A percentile compares a stretch with the other conserved stretches of the same genome.
These are phyloP conservation scores for Solanum neorickii DNA, from an alignment of 257 asterid species.

Conservation along the genomic window DNA sequence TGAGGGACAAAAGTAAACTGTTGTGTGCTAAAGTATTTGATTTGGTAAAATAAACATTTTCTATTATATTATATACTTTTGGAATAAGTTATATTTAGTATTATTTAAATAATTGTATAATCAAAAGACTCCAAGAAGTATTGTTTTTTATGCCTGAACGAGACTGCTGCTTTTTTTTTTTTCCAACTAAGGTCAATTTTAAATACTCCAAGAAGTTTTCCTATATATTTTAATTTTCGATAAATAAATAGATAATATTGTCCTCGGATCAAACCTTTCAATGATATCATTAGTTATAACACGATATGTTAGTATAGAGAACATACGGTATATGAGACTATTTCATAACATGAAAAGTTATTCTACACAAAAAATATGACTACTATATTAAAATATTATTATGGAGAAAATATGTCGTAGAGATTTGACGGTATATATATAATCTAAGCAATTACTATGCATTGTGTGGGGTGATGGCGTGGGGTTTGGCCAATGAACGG, in stretches of 20 bases:
- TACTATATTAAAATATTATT: background rate
- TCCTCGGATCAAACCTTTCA: background rate
- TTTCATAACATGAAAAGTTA: too few species aligned
- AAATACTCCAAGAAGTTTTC: too few species aligned
- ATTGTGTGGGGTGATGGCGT: background rate
- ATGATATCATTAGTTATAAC: background rate
- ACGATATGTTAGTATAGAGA: too few species aligned
- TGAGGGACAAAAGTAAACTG: background rate
- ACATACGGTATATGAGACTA: background rate
- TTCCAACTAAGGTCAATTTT: too few species aligned
- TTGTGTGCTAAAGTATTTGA: background rate
- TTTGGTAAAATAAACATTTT: background rate
- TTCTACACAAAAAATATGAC: too few species aligned
- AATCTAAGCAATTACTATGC: background rate
- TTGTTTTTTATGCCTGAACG: too few species aligned
- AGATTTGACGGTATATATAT: background rate
- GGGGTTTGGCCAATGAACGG: background rate
- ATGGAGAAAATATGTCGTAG: background rate
- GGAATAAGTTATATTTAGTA: background rate
- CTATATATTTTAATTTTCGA: background rate
- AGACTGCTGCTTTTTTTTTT: too few species aligned
- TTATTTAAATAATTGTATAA: too few species aligned
- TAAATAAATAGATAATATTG: background rate
- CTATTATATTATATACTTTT: background rate
- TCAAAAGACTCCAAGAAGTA: background rate